Percentiles rank a stretch among this genome's conserved stretches.
phyloP scores from a whole-genome alignment of 352 stramenopile genomes.

The Globisporangium heterothallicum region DNA sequence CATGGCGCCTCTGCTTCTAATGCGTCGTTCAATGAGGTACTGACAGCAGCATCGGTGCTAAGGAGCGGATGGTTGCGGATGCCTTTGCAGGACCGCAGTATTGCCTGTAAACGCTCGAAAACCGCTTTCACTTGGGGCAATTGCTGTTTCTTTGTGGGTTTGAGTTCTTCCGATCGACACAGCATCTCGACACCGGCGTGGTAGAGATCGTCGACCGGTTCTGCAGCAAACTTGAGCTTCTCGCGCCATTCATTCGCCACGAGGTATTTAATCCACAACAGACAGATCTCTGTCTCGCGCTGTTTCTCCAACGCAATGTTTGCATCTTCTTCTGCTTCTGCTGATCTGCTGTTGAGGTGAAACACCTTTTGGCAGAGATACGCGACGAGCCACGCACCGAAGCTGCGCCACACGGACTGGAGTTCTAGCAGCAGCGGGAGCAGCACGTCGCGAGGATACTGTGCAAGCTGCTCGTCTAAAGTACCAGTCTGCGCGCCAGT shows the following conservation, averaged over 20 bases:
- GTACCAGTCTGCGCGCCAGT: neutral
- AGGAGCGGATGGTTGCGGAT: constrained; percentile 44
- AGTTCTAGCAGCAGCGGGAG: constrained; percentile 40
- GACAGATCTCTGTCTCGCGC: constrained; percentile 27
- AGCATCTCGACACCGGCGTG: constrained; percentile 54
- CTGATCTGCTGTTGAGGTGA: constrained; percentile 1
- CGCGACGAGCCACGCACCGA: constrained; percentile 50
- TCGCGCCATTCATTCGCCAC: constrained; percentile 64
- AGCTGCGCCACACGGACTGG: constrained; percentile 39
- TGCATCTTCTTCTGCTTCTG: constrained; percentile 5
- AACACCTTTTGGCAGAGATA: constrained; percentile 49
- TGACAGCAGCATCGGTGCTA: constrained; percentile 18
- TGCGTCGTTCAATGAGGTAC: constrained; percentile 1
- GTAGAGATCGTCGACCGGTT: constrained; percentile 59
- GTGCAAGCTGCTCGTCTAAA: constrained; percentile 7
- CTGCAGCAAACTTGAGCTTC: constrained; percentile 49
- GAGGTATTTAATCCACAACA: constrained; percentile 63
- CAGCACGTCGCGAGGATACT: constrained; percentile 32
- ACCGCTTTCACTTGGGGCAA: neutral
- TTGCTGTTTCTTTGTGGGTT: constrained; percentile 3
- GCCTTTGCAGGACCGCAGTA: constrained; percentile 40
- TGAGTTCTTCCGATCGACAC: constrained; percentile 23
- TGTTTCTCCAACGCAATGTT: neutral
- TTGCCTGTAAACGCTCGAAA: constrained; percentile 30
- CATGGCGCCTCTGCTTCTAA: constrained; percentile 18